Evolutionary conservation across 768 basidiomycete genomes (phyloP), one percentile per base, ranked within the genome.

Genomic region (Hemileccinum rubropunctum): DNA sequence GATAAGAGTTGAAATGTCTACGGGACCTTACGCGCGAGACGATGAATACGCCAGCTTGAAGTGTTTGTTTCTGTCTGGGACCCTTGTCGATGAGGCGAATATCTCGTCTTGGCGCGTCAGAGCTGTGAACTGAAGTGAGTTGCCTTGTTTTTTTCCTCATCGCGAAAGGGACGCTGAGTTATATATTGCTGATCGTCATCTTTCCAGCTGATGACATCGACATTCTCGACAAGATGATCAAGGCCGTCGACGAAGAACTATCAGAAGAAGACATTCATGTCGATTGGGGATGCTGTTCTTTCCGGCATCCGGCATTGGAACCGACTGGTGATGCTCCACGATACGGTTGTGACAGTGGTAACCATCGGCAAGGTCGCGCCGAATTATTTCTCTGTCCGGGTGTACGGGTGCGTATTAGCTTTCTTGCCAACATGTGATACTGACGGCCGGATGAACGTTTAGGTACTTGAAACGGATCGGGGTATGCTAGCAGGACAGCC

Each of bases 151-250:
- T 23, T 21, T 28, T 32, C 21, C 4, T 32, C 1, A 1, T 2
- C 8, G 12, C 33, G 9, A n/a, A n/a, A n/a, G n/a, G n/a, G 36
- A 11, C 18, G 26, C 15, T 34, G 7, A 45, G 7, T 34, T 21
- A 5, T 6, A 11, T 23, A 2, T 20, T 27, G 20, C 13, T 8
- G n/a, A n/a, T n/a, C n/a, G n/a, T 6, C 2, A 32, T 4, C 11
- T 21, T 30, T 7, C 32, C n/a, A 61, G 60, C 18, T 1, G 60
- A 61, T 30, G 50, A 62, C 15, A 28, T 46, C 15, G n/a, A 33
- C 18, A 53, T 53, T 53, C 41, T 61, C 3, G 60, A 56, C 17
- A 62, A 61, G 21, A 43, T 57, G 50, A 48, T 61, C 48, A 47
- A 42, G 6, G 39, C 47, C 2, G 45, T 62, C 5, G 60, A 59